Base-by-base conservation (phyloP, 108 stramenopile genomes). In the Nitzschia sp. region DNA sequence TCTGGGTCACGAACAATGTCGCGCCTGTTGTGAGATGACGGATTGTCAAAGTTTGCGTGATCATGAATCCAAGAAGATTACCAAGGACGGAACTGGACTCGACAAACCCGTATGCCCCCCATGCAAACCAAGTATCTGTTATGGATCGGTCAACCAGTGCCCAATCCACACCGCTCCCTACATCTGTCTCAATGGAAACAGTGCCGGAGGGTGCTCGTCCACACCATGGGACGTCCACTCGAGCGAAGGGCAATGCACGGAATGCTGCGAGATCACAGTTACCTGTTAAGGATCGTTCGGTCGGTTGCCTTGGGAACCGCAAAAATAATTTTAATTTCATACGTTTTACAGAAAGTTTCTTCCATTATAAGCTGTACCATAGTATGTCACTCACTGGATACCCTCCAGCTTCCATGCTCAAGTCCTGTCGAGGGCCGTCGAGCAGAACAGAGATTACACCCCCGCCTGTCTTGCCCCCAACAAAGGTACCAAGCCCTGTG, bases 21-120 rank as follows among this genome's bases (percentile, higher is more conserved):
- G 35, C 46, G 65, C 59, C 33, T 89, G 88, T 46, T 89, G 85
- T 59, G 88, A 89, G 55, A 71, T 86, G 73, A 79, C 78, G 8
- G 21, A 27, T 30, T 80, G 79, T 46, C 64, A 53, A 26, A 55
- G 31, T 2, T 25, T 73, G 29, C 65, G 49, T 35, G 73, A 73
- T 26, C 42, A 65, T 17, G 76, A 71, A 13, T 66, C 74, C 18
- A 32, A 38, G 24, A 61, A 70, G 30, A 18, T 68, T 5, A 72
- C 72, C 15, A 45, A 32, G 31, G 64, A 73, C 34, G 71, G 58
- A 3, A 72, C 47, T 45, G 59, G 51, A 46, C 42, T 76, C 1
- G 53, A 32, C 17, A 51, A 26, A 19, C 27, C 32, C 0, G 15
- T 18, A 17, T 89, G 87, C 59, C 82, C 82, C 23, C 69, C 74